These are phyloP conservation scores for Aegilops sharonensis DNA, from an alignment of 176 grass and related monocot genomes.

Conservation along the genomic window DNA sequence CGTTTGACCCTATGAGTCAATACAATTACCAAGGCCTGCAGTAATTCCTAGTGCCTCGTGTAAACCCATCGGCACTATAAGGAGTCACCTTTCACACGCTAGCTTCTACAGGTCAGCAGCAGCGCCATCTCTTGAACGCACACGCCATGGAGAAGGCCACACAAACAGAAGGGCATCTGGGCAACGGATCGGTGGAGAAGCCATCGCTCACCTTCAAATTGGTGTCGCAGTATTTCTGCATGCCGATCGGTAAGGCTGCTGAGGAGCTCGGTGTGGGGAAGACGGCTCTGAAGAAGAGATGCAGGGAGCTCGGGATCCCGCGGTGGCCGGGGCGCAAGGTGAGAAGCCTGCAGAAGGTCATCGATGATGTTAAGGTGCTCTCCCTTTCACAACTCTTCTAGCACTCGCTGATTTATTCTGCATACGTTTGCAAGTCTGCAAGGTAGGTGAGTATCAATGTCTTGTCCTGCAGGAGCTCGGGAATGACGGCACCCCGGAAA, in stretches of 20 bases:
- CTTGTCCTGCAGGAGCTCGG: not conserved
- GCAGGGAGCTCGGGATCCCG: slow-evolving; percentile 17
- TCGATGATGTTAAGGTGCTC: not conserved
- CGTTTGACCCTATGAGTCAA: not conserved
- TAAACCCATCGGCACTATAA: not conserved
- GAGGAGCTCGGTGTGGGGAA: slow-evolving; percentile 3
- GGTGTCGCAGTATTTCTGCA: slow-evolving; percentile 26
- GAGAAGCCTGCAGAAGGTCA: not conserved
- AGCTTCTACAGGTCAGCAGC: not conserved
- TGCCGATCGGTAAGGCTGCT: slow-evolving; percentile 28
- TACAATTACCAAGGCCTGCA: not conserved
- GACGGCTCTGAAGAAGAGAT: slow-evolving; percentile 32
- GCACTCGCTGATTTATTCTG: not conserved
- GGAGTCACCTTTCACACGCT: not conserved
- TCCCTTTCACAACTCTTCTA: not conserved
- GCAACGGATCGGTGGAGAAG: not conserved
- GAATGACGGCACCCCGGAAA: not conserved
- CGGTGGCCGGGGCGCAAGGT: not conserved
- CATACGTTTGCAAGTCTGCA: not conserved
- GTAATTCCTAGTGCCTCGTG: too few species aligned
- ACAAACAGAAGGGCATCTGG: not conserved
- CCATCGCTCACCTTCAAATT: not conserved
- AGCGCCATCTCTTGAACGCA: not conserved
- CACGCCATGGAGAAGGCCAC: not conserved
- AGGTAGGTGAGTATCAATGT: not conserved